Percentiles rank a stretch among this genome's conserved stretches.
phyloP scores from a whole-genome alignment of 176 grass and related monocot genomes.

The Puya raimondii region DNA sequence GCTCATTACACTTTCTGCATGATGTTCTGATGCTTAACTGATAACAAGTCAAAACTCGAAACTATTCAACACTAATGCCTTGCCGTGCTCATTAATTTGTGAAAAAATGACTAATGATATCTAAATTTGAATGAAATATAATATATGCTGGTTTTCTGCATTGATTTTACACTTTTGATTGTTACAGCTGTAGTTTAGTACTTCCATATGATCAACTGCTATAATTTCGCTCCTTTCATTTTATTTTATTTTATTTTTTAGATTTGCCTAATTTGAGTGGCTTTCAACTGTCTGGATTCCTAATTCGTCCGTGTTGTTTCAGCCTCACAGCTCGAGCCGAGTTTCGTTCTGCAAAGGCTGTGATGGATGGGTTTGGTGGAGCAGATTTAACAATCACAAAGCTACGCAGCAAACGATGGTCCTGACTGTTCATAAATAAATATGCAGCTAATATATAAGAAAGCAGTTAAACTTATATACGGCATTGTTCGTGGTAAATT shows the following conservation, averaged over 20 bases:
- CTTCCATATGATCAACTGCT: background rate
- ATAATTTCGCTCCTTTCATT: background rate
- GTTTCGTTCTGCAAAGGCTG: conserved; percentile 57
- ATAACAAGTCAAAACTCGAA: background rate
- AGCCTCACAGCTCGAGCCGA: conserved; percentile 68
- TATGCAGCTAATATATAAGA: background rate
- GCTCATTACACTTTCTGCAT: background rate
- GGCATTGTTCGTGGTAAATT: background rate
- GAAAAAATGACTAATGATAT: background rate
- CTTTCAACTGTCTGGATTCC: background rate
- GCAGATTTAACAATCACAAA: conserved; percentile 68
- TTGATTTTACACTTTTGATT: background rate
- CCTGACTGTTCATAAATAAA: conserved; percentile 8
- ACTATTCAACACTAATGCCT: too few species aligned
- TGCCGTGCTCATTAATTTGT: too few species aligned
- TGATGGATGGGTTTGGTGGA: conserved; percentile 71
- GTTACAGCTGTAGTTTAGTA: background rate
- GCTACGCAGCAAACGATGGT: conserved; percentile 50
- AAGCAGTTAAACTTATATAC: background rate
- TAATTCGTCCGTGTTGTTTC: conserved; percentile 6
- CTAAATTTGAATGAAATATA: background rate
- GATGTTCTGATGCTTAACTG: background rate
- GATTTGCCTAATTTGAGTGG: background rate
- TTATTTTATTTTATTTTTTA: background rate
- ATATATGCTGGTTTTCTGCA: background rate